Evolutionary conservation across 768 basidiomycete species (phyloP).

Genomic region (Boletus sp.): DNA sequence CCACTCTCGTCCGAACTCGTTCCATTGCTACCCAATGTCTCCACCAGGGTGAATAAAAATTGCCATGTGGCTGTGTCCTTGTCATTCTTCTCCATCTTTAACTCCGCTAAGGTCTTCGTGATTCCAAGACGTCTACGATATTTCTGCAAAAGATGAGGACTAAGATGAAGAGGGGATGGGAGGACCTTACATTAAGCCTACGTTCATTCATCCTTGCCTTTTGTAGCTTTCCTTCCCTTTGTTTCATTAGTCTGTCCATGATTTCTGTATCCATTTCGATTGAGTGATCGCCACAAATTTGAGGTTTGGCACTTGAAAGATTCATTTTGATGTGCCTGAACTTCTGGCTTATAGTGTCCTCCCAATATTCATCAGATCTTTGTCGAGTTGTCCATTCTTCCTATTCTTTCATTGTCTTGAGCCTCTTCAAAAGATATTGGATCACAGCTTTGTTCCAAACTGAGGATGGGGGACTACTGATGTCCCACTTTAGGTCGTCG

Average conservation of each 20-base stretch:
- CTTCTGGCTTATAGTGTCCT: neutral
- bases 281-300: too few species aligned
- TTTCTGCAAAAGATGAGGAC: neutral
- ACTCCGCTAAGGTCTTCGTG: neutral
- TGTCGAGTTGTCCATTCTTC: neutral
- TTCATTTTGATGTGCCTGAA: neutral
- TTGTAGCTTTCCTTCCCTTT: neutral
- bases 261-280: neutral
- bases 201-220: neutral
- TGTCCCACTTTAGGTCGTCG: neutral
- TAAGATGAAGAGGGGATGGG: too few species aligned
- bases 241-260: neutral
- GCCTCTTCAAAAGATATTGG: neutral
- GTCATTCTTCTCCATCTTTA: neutral
- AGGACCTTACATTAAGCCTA: neutral
- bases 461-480: neutral
- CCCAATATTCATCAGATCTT: neutral
- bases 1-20: conserved; percentile 10
- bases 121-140: neutral
- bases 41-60: neutral
- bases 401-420: neutral
- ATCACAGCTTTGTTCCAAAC: neutral
- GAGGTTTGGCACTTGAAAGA: neutral
- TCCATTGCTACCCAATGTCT: neutral
- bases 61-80: neutral